Percentiles rank a stretch among this genome's conserved stretches.
These are phyloP conservation scores for Talaromyces borbonicus DNA, from an alignment of 495 filamentous ascomycete genomes.

Conservation along the genomic window DNA sequence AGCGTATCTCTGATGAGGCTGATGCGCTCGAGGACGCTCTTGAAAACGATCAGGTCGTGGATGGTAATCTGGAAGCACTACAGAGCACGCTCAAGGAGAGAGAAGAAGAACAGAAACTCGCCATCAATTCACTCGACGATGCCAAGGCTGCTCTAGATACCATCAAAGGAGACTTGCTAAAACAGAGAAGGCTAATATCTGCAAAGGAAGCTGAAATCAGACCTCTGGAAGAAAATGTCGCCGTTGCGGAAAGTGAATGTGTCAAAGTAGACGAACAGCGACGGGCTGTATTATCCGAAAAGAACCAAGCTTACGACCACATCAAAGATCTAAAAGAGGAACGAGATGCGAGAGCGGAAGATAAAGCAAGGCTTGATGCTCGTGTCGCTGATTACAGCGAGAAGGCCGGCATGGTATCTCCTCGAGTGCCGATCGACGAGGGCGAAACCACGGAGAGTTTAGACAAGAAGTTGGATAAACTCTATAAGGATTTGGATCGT, in stretches of 20 bases:
- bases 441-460: conserved; percentile 57
- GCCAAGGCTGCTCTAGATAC: conserved; percentile 39
- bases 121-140: conserved; percentile 43
- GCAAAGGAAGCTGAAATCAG: conserved; percentile 30
- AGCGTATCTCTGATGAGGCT: conserved; percentile 47
- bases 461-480: conserved; percentile 50
- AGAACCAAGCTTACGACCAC: conserved; percentile 51
- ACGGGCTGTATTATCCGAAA: conserved; percentile 45
- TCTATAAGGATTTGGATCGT: conserved; percentile 45
- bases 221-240: conserved; percentile 31
- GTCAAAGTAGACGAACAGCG: conserved; percentile 39
- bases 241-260: conserved; percentile 50
- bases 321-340: conserved; percentile 41
- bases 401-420: conserved; percentile 47
- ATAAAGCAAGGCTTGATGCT: conserved; percentile 34
- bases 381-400: conserved; percentile 43
- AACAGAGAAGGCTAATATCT: conserved; percentile 29
- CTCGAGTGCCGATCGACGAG: conserved; percentile 54
- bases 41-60: conserved; percentile 47
- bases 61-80: conserved; percentile 53
- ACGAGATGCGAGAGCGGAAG: conserved; percentile 32
- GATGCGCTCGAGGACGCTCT: conserved; percentile 51
- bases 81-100: conserved; percentile 40
- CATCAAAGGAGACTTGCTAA: conserved; percentile 32
- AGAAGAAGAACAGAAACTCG: conserved; percentile 35